Conservation (phyloP, 2,329 filamentous ascomycete species). For the Alternaria consortialis region DNA sequence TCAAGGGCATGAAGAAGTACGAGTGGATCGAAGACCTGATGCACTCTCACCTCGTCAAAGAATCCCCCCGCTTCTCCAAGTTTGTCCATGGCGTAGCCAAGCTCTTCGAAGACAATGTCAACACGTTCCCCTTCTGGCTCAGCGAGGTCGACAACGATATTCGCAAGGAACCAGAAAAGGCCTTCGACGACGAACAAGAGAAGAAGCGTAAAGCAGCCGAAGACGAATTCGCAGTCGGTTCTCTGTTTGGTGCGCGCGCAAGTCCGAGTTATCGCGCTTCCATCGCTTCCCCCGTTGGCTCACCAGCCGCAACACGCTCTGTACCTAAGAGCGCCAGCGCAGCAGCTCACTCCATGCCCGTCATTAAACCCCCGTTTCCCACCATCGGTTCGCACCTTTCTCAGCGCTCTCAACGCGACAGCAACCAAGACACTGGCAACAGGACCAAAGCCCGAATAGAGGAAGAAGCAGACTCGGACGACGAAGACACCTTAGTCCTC, state of each 20-base stretch:
- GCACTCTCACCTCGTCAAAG: conserved; percentile 89
- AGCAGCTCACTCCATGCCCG: conserved; percentile 33
- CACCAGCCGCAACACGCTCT: conserved; percentile 57
- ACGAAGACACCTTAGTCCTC: conserved; percentile 42
- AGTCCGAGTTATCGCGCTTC: conserved; percentile 60
- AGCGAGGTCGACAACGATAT: conserved; percentile 92
- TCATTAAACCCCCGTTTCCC: conserved; percentile 24
- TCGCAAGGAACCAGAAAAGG: conserved; percentile 86
- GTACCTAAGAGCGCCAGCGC: conserved; percentile 30
- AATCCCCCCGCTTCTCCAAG: conserved; percentile 91
- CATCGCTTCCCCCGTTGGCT: conserved; percentile 72
- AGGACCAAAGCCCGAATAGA: conserved; percentile 49
- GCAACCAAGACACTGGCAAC: conserved; percentile 4
- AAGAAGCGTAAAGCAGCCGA: conserved; percentile 81
- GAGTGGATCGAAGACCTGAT: conserved; percentile 93
- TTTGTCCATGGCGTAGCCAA: conserved; percentile 93
- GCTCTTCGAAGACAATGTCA: conserved; percentile 93
- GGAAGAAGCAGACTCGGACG: conserved; percentile 60
- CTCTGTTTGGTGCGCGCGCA: conserved; percentile 70
- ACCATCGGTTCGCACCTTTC: conserved; percentile 28
- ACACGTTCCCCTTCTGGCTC: conserved; percentile 95
- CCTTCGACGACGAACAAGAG: conserved; percentile 91
- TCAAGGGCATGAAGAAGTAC: conserved; percentile 73
- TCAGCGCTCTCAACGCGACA: conserved; percentile 6
- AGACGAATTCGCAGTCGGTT: conserved; percentile 89